Percentiles rank a stretch among this genome's conserved stretches.
phyloP scores from a whole-genome alignment of 345 rosid genomes.

The Euphorbia tirucalli region DNA sequence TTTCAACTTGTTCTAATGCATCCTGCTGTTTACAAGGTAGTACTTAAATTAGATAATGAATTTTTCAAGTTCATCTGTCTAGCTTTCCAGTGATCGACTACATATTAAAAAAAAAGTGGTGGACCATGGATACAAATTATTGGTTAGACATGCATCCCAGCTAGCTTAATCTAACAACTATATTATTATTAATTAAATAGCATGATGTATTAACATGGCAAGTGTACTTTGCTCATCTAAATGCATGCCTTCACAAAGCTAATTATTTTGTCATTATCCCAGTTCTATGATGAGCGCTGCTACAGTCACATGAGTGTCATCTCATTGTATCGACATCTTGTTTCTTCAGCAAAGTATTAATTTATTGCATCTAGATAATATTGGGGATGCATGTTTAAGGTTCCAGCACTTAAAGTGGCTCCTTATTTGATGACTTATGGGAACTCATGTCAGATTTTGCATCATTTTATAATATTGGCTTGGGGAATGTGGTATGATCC shows the following conservation, averaged over 20 bases:
- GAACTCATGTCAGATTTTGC: not conserved
- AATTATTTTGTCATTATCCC: not conserved
- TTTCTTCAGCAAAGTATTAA: no score
- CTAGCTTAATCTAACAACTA: not conserved
- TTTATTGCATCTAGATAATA: not conserved
- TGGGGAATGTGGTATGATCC: not conserved
- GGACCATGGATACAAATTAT: not conserved
- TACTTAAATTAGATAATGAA: constrained; percentile 13
- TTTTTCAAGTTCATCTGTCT: not conserved
- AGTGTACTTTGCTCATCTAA: no score
- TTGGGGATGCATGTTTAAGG: not conserved
- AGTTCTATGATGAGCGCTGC: not conserved
- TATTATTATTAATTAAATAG: not conserved
- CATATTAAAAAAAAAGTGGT: not conserved
- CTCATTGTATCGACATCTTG: no score
- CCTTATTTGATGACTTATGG: not conserved
- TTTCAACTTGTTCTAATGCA: constrained; percentile 87
- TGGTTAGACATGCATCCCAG: not conserved
- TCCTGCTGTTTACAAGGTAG: constrained; percentile 91
- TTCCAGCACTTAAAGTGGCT: not conserved
- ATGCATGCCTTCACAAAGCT: not conserved
- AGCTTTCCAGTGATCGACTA: not conserved
- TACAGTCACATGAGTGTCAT: not conserved
- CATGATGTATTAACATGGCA: not conserved
- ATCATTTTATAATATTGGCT: not conserved